Conservation (phyloP, 2,329 filamentous ascomycete genomes). For the Ploettnerulaceae sp. region DNA sequence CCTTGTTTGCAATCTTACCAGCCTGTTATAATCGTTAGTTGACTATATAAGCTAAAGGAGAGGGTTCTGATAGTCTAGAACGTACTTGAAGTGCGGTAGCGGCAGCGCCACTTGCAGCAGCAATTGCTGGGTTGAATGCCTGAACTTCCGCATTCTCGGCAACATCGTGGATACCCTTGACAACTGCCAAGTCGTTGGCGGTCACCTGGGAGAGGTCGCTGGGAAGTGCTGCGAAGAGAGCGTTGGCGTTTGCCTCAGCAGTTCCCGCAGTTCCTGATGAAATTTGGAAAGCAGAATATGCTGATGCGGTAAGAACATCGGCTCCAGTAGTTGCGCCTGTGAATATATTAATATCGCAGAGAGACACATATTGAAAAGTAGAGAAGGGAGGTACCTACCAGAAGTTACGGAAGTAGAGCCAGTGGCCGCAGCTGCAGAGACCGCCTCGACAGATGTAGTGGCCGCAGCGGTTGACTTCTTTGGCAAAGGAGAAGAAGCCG, state of each 20-base stretch:
- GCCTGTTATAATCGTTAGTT: conserved; percentile 31
- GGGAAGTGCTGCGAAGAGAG: conserved; percentile 38
- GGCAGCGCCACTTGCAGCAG: conserved; percentile 41
- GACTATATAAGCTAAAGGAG: too few species aligned
- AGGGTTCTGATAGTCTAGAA: too few species aligned
- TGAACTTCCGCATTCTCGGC: conserved; percentile 49
- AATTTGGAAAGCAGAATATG: conserved; percentile 45
- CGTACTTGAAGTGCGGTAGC: conserved; percentile 45
- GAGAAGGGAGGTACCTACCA: too few species aligned
- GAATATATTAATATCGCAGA: too few species aligned
- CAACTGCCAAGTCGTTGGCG: conserved; percentile 43
- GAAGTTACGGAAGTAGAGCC: too few species aligned
- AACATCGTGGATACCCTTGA: conserved; percentile 47
- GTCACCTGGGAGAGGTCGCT: conserved; percentile 41
- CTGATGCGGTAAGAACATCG: conserved; percentile 34
- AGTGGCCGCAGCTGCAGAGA: too few species aligned
- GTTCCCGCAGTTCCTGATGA: conserved; percentile 43
- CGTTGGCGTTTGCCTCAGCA: conserved; percentile 41
- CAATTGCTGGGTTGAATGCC: conserved; percentile 51
- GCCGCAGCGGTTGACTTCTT: conserved; percentile 17
- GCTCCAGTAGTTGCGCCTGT: conserved; percentile 19
- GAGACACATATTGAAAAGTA: too few species aligned
- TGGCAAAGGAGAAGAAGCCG: conserved; percentile 32
- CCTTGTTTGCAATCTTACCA: conserved; percentile 58
- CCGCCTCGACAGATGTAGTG: conserved; percentile 21